These are phyloP conservation scores for Chaetomiaceae sp. DNA, from an alignment of 2,329 filamentous ascomycete species.

Conservation along the genomic window DNA sequence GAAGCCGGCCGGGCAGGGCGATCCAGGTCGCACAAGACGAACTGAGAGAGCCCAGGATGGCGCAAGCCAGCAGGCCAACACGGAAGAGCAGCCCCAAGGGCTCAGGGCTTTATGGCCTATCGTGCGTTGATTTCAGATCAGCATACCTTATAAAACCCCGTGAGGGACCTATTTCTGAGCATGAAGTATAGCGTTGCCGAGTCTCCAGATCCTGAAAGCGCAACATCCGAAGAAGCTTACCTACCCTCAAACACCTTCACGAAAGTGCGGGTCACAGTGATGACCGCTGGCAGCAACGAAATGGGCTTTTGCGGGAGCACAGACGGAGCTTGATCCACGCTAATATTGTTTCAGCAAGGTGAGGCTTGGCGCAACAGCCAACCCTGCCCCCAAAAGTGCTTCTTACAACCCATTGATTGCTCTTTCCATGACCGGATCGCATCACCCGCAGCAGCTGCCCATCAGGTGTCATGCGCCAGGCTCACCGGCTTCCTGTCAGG, in stretches of 20 bases:
- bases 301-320: background rate
- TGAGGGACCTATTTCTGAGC: too few relatives aligned
- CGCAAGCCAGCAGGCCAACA: background rate
- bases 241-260: constrained; percentile 3
- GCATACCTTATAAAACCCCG: too few relatives aligned
- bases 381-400: too few relatives aligned
- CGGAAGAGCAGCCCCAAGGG: background rate
- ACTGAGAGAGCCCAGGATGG: background rate
- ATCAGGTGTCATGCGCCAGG: too few relatives aligned
- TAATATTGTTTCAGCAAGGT: constrained; percentile 11
- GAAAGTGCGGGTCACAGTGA: too few relatives aligned
- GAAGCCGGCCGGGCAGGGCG: background rate
- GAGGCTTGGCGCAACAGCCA: constrained; percentile 15
- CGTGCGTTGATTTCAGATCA: too few relatives aligned
- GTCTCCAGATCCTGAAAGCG: background rate
- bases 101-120: background rate
- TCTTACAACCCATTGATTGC: too few relatives aligned
- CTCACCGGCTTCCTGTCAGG: too few relatives aligned
- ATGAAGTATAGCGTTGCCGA: background rate
- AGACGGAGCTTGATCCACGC: constrained; percentile 6
- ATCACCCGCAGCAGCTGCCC: too few relatives aligned
- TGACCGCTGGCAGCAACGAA: constrained; percentile 9
- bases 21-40: background rate
- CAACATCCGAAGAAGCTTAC: background rate
- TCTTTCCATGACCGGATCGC: too few relatives aligned